Evolutionary conservation across 305 asterid species (phyloP).

Genomic region (Ilex paraguariensis): DNA sequence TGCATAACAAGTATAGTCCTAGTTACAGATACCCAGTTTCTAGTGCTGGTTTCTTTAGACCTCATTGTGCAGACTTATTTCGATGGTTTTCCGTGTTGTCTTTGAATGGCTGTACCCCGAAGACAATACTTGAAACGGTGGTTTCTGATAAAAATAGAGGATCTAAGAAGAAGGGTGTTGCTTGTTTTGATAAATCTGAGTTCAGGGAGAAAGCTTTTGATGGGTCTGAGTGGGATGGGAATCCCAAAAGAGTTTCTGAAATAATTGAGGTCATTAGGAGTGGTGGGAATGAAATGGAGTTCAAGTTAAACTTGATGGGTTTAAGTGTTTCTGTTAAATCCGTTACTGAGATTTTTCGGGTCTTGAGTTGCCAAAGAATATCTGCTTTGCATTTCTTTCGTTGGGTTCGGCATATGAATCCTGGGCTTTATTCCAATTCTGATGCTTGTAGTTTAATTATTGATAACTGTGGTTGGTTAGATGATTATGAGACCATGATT

Average conservation of each 20-base stretch:
- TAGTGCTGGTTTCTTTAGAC: no score
- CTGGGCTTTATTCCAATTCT: constrained; percentile 32
- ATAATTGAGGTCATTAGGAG: constrained; percentile 43
- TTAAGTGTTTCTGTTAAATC: constrained; percentile 24
- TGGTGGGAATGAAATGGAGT: constrained; percentile 37
- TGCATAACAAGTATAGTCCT: no score
- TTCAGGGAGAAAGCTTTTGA: not conserved
- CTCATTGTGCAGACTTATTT: not conserved
- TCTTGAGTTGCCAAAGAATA: constrained; percentile 34
- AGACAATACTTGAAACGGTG: not conserved
- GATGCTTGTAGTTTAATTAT: constrained; percentile 47
- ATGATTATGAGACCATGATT: constrained; percentile 49
- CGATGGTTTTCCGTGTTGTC: not conserved
- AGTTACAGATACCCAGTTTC: no score
- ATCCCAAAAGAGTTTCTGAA: constrained; percentile 15
- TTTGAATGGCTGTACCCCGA: not conserved
- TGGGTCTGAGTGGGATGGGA: not conserved
- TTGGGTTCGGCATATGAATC: constrained; percentile 40
- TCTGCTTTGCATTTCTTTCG: constrained; percentile 54
- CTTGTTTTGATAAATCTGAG: not conserved
- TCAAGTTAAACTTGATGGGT: constrained; percentile 27
- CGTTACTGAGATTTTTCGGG: constrained; percentile 38
- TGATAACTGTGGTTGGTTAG: constrained; percentile 56
- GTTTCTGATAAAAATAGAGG: no score
- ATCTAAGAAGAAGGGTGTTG: not conserved